Evolutionary conservation across 2,329 filamentous ascomycete species (phyloP), one percentile per base, ranked within the genome.

Genomic region (Ophiostoma ips): DNA sequence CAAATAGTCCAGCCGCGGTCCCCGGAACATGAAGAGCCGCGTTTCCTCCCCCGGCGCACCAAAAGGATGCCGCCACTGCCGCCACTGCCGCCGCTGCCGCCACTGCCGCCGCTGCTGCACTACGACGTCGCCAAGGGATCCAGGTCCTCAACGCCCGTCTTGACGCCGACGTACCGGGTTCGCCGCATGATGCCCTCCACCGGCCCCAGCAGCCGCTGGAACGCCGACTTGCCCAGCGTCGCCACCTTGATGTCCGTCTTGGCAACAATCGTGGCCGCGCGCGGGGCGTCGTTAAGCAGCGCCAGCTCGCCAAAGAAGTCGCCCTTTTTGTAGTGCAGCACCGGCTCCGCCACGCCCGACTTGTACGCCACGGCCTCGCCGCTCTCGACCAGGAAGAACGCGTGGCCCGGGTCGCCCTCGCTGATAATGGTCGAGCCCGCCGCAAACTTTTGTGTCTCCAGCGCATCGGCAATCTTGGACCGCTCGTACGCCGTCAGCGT

Each of bases 301-400:
- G 92, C 92, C 54, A 98, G 73, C 68, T 98, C 92, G 55, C 92
- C 92, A 68, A 98, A 98, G 71, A 92, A 98, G 62, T 95, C 92
- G 30, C 92, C 92, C 67, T 94, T 92, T 56, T 73, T 75, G 66
- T 96, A 96, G 49, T 79, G 73, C 62, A 87, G 87, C 55, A 96
- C 83, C 2, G 83, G 73, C 52, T 77, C 71, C 19, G 80, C 72
- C 16, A 73, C 69, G 36, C 82, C 86, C n/a, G 77, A 72, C 68
- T 90, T 95, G 72, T 79, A 87, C 2, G 87, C 90, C 58, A 88
- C 83, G 9, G 89, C 90, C 62, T 90, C 82, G 37, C 92, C 92
- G 30, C 76, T 77, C 66, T 95, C 92, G 45, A 96, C 72, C 41
- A 96, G 79, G 67, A 85, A 98, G 68, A 98, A 96, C 1, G 86